phyloP scores from a whole-genome alignment of 345 rosid species.

The Sonneratia alba region DNA sequence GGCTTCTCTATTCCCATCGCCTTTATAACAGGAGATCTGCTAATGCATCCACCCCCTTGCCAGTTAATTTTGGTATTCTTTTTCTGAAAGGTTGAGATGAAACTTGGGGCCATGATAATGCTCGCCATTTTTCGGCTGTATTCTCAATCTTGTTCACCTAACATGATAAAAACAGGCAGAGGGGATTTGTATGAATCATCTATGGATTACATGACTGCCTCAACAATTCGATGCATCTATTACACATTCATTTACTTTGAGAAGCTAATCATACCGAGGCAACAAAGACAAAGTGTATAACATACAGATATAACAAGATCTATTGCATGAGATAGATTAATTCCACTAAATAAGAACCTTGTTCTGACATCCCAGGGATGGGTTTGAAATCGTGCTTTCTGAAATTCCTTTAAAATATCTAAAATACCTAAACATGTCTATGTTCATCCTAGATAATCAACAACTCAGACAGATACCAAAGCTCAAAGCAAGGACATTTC shows the following conservation, averaged over 20 bases:
- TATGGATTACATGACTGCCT: background rate
- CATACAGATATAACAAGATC: no score
- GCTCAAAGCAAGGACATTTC: background rate
- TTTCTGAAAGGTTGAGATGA: background rate
- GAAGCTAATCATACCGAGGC: background rate
- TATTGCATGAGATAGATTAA: background rate
- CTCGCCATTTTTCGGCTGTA: background rate
- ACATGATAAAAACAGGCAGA: background rate
- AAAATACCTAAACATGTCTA: no score
- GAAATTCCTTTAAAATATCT: no score
- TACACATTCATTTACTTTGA: background rate
- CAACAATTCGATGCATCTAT: background rate
- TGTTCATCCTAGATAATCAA: background rate
- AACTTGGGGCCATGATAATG: background rate
- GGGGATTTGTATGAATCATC: background rate
- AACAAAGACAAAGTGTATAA: no score
- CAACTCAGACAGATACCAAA: background rate
- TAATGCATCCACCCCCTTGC: slow-evolving; percentile 3
- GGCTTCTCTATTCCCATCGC: slow-evolving; percentile 60
- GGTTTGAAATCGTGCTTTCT: background rate
- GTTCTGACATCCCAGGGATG: background rate
- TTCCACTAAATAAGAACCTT: background rate
- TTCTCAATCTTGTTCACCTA: background rate
- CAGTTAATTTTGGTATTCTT: slow-evolving; percentile 12
- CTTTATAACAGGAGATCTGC: slow-evolving; percentile 24